Base-by-base conservation (phyloP, 2,329 filamentous ascomycete genomes). In the Hyphodiscus sp. region DNA sequence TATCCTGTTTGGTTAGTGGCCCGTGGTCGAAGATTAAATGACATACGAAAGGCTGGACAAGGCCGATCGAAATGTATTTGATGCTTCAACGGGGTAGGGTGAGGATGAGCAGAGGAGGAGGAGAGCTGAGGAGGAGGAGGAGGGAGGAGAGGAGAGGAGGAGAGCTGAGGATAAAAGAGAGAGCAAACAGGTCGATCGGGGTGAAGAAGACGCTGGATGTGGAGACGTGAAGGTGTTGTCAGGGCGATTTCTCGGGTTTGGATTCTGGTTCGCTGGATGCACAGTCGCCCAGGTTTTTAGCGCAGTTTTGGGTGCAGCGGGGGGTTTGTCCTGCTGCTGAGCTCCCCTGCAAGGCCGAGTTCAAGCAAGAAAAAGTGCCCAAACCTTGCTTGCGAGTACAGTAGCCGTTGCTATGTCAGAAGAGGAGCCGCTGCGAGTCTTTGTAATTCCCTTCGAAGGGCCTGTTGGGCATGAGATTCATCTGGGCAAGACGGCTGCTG, bases 11-110 rank as follows among this genome's bases (percentile, higher is more conserved):
- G 45, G 20, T n/a, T n/a, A 23, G 45, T 23, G n/a, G 16, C 20
- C 45, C 45, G 19, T 46, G 6, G 45, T 26, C 20, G 45, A 23
- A 23, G 45, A 46, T 46, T n/a, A n/a, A 20, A 23, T 23, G 16
- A 46, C 45, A 46, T 26, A 46, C 45, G 45, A 46, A 46, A 46
- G 45, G 45, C 45, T n/a, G 45, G 45, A 26, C 19, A 26, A 46
- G 45, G 45, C 45, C 45, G 20, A 46, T 46, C 45, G 45, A 20
- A 29, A 38, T 38, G 33, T 38, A 38, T 38, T 38, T 38, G 33
- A 38, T 38, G 33, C 33, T 38, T 38, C 33, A 38, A 38, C n/a
- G 11, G 5, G 5, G 33, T 38, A 20, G 26, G 19, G 16, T 23
- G 26, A 23, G n/a, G 42, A 44, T 44, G 42, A 23, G 19, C 6